Base-by-base conservation (phyloP, 495 filamentous ascomycete genomes). In the Oidiodendron maius region DNA sequence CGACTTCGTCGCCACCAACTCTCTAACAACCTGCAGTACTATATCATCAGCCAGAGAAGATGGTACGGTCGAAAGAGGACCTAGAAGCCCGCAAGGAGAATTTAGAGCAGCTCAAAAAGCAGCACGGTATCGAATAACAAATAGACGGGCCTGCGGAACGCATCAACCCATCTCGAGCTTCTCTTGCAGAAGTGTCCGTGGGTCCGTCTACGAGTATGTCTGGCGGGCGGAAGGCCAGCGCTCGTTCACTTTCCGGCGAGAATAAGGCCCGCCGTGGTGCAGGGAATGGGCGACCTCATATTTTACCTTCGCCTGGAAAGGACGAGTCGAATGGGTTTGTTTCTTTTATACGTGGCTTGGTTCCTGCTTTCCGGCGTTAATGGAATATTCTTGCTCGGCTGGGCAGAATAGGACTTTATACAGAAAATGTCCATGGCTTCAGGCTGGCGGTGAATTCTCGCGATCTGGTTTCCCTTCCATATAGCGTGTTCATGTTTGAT, bases 21-120 rank as follows among this genome's bases (percentile, higher is more conserved):
- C 30, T 18, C 44, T 52, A 48, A 48, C 42, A 38, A 28, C 22
- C 38, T 8, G 13, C 61, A 96, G 93, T 97, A 47, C 75, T 98
- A 65, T 97, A 96, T 65, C 93, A 98, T 67, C 93, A 98, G 73
- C 91, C 91, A 59, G 94, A 97, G 64, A 96, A 97, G 79, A 96
- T 95, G 83, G 49, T 39, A 16, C 84, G 81, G 65, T 84, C 91
- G 68, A 91, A 91, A 81, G 87, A 93, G 65, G 90, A 97, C 69
- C 76, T 98, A 49, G 87, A 89, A 52, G 84, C 89, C 64, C 86
- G 93, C 69, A 87, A 95, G 71, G 86, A 95, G 63, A 94, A 91
- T 73, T 77, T 98, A 83, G 93, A 96, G 82, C 87, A 87, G 73
- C 79, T 96, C 71, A 98, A 98, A 75, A 82, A 84, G 64, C 87